Base-by-base conservation (phyloP, 2,329 filamentous ascomycete species). In the Capronia epimyces region DNA sequence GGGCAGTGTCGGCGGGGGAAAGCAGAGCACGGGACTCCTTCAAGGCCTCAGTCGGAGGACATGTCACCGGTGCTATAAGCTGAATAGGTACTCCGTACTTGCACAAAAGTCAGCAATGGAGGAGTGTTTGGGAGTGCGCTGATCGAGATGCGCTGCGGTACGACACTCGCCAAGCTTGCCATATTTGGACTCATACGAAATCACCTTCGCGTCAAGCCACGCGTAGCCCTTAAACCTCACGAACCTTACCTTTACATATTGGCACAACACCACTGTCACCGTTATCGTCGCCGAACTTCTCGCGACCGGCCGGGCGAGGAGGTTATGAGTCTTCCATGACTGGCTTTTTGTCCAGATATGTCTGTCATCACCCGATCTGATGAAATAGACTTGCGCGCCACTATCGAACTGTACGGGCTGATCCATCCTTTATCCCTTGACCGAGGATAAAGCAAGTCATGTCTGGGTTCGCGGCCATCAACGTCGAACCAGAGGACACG, bases 401-500 rank as follows among this genome's bases (percentile, higher is more conserved):
- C n/a, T n/a, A 18, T 37, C 34, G 13, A n/a, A 32, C 12, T n/a
- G 9, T 13, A 34, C 36, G 10, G 20, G n/a, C 20, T 2, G 4
- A 15, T 40, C 36, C 3, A 18, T 40, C n/a, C 20, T 15, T 40
- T 18, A 10, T n/a, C 2, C 15, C 9, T 7, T 13, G 15, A 42
- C 16, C 4, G 39, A 6, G 21, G 9, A 22, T 4, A 2, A 7
- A 13, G 8, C 20, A 13, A 37, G 51, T 24, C 51, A 62, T 62
- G 60, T 60, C 58, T 16, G 57, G 50, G 18, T 62, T 60, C 49
- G 55, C 57, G 20, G 59, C 60, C 9, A 45, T 61, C 69, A 98
- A 98, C 67, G 81, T 97, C 70, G 90, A 96, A 69, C 86, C 88
- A 8, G 93, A 96, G 71, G 88, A 94, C 64, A 87, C 88, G 51